Base-by-base conservation (phyloP, 164 flowering plant species). In the Magnolia kwangsiensis region DNA sequence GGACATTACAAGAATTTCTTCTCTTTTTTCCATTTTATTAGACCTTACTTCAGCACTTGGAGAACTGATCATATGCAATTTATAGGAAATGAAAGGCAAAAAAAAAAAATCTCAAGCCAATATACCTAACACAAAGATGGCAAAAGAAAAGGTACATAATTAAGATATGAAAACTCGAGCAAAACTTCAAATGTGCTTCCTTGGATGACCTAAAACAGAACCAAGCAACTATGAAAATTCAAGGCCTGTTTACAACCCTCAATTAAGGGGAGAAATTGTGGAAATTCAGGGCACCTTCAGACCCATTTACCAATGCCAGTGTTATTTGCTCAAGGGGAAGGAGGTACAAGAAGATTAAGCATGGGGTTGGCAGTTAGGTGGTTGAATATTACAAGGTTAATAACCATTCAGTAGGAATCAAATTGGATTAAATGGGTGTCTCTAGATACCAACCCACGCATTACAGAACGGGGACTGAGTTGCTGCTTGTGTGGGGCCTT, bases 381-480 rank as follows among this genome's bases (percentile, higher is more conserved):
- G 61, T 8, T 8, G 18, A 16, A 55, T 21, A 10, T 21, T 24
- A 9, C 31, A 66, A 6, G 29, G 13, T 66, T 9, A 66, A 27
- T 13, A 66, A 66, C 45, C 45, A 37, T 37, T 66, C 69, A 66
- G 21, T 11, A 21, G 45, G 69, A 66, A 21, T 66, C 69, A 66
- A 66, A 66, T 20, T 66, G 69, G 69, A 66, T 23, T 27, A 66
- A 66, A 23, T 66, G 24, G 69, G 72, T 58, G 8, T 37, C 67
- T 3, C 50, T 45, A 50, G 72, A 37, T 31, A 50, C 72, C 24
- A 69, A 70, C 66, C 69, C 55, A 19, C 29, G 50, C 51, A 6
- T 76, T 8, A 76, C 14, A 72, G 76, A 31, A 27, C 50, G 29
- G 9, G 71, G 75, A 61, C 79, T 77, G 51, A 63, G 69, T 6